phyloP scores from a whole-genome alignment of 108 stramenopile genomes.

The Stephanodiscus minutulus region DNA sequence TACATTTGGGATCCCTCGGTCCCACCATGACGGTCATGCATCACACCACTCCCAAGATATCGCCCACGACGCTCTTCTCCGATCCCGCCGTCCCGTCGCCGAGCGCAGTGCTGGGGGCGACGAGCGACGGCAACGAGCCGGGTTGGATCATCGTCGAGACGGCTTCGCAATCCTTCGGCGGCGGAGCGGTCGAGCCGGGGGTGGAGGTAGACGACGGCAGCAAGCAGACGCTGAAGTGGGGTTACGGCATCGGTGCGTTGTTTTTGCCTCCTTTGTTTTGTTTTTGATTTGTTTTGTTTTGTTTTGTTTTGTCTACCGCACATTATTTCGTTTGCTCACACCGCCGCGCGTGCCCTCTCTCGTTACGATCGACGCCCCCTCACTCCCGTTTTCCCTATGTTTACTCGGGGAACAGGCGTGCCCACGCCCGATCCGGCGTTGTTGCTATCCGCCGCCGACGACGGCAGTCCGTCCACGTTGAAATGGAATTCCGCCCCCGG shows the following conservation, averaged over 20 bases:
- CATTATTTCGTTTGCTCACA: no score
- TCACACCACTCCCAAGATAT: conserved; percentile 43
- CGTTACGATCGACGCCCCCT: no score
- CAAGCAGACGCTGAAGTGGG: not conserved
- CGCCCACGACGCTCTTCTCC: no score
- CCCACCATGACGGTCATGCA: conserved; percentile 36
- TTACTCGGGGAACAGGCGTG: not conserved
- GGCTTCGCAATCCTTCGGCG: not conserved
- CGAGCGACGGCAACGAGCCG: conserved; percentile 25
- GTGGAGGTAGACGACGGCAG: not conserved
- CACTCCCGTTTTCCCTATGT: no score
- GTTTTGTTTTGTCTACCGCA: no score
- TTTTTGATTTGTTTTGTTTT: no score
- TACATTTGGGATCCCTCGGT: not conserved
- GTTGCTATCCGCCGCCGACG: not conserved
- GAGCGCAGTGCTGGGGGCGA: not conserved
- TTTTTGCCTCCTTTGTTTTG: no score
- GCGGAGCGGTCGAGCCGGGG: not conserved
- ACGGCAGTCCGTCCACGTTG: conserved; percentile 14
- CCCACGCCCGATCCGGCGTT: conserved; percentile 27
- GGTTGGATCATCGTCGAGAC: conserved; percentile 37
- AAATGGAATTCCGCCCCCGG: conserved; percentile 20
- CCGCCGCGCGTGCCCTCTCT: no score
- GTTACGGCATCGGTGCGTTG: not conserved
- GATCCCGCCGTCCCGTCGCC: no score